Conservation (phyloP, 2,329 filamentous ascomycete genomes). For the Pseudonectria foliicola region DNA sequence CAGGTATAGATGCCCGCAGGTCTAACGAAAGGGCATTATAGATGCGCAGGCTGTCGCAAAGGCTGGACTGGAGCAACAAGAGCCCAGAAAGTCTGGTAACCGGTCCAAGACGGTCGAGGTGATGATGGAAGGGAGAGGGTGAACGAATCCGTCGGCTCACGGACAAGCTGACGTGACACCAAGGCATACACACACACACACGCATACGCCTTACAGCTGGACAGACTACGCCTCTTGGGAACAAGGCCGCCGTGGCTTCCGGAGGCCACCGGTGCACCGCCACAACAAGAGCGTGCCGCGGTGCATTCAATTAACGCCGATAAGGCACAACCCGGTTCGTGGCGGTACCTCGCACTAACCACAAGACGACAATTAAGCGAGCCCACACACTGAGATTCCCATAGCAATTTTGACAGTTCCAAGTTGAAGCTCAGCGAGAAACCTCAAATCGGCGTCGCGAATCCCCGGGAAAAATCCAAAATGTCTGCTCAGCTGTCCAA, state of each 20-base stretch:
- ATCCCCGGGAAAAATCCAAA: conserved; percentile 34
- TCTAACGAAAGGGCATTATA: no score
- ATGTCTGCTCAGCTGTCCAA: conserved; percentile 57
- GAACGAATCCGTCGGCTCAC: conserved; percentile 10
- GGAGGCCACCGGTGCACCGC: conserved; percentile 13
- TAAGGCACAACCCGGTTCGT: conserved; percentile 11
- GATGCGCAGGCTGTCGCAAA: no score
- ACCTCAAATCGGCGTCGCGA: conserved; percentile 26
- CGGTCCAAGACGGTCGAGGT: conserved; percentile 7
- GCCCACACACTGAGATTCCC: conserved; percentile 33
- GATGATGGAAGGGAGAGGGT: neutral
- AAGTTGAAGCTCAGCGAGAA: conserved; percentile 20
- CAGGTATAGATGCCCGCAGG: no score
- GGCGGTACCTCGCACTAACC: conserved; percentile 18
- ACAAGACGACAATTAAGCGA: conserved; percentile 22
- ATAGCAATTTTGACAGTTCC: conserved; percentile 18
- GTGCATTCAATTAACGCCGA: conserved; percentile 13
- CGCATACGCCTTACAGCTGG: neutral
- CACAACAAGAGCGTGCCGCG: conserved; percentile 6
- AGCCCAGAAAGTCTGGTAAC: no score
- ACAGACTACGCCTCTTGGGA: no score
- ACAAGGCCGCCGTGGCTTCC: conserved; percentile 8
- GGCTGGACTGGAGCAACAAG: no score
- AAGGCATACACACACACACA: no score
- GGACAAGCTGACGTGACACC: conserved; percentile 18